Percentiles rank a stretch among this genome's conserved stretches.
phyloP scores from a whole-genome alignment of 108 stramenopile species.

The Cyclostephanos tholiformis region DNA sequence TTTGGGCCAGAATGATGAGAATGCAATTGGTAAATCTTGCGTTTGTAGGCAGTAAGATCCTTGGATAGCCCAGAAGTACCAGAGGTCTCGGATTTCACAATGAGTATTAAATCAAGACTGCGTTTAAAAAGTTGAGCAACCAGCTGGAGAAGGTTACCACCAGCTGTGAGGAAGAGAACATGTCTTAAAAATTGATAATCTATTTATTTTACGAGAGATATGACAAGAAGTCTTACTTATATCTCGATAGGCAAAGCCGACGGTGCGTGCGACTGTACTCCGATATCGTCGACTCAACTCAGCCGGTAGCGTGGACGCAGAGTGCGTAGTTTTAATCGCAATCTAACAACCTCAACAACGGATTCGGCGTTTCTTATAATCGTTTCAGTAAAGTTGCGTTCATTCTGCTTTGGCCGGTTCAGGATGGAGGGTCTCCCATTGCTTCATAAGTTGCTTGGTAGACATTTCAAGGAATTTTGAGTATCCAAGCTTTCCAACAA shows the following conservation, averaged over 20 bases:
- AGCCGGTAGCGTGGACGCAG: neutral
- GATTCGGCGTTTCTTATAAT: neutral
- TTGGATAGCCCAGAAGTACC: too few relatives aligned
- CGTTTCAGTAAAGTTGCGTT: constrained; percentile 27
- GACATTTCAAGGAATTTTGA: constrained; percentile 78
- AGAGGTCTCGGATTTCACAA: too few relatives aligned
- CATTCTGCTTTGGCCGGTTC: constrained; percentile 33
- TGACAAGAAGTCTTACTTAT: neutral
- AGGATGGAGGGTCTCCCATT: constrained; percentile 73
- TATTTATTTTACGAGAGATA: constrained; percentile 34
- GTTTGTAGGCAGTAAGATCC: too few relatives aligned
- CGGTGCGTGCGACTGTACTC: neutral
- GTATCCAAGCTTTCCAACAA: constrained; percentile 84
- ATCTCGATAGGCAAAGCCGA: neutral
- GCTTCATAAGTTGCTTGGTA: constrained; percentile 77
- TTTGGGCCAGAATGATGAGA: constrained; percentile 16
- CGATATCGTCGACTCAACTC: constrained; percentile 5
- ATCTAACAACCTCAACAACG: constrained; percentile 4
- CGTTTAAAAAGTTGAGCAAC: too few relatives aligned
- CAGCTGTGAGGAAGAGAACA: too few relatives aligned
- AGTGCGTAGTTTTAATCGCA: neutral
- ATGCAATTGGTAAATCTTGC: neutral
- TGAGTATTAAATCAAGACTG: too few relatives aligned
- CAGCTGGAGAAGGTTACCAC: too few relatives aligned
- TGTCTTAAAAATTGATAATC: constrained; percentile 16